phyloP scores from a whole-genome alignment of 2,329 filamentous ascomycete species.

The Penicillium psychrosexuale region DNA sequence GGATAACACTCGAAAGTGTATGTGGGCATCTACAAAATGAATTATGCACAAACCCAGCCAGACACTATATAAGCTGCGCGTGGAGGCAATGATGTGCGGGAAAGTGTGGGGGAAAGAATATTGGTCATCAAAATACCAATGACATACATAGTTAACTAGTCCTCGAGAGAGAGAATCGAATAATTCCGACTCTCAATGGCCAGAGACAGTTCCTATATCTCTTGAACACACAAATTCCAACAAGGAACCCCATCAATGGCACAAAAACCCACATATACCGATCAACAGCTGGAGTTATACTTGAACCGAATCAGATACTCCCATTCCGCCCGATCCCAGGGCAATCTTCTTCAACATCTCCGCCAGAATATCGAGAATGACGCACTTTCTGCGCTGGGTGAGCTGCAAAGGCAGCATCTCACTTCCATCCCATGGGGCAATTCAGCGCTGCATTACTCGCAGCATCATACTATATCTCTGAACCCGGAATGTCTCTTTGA shows the following conservation, averaged over 20 bases:
- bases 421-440: conserved; percentile 56
- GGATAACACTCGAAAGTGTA: no score
- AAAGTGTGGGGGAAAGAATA: background rate
- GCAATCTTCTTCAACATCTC: conserved; percentile 26
- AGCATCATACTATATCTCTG: conserved; percentile 49
- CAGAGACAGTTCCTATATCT: background rate
- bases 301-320: conserved; percentile 32
- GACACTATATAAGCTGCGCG: background rate
- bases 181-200: background rate
- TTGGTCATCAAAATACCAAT: background rate
- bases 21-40: no score
- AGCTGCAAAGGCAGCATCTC: conserved; percentile 46
- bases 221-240: background rate
- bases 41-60: no score
- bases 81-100: background rate
- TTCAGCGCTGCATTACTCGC: conserved; percentile 54
- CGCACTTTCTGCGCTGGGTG: conserved; percentile 31
- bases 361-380: conserved; percentile 28
- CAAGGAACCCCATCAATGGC: no score
- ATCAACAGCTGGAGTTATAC: conserved; percentile 38
- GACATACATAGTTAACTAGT: no score
- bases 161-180: background rate
- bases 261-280: conserved; percentile 30
- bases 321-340: conserved; percentile 10
- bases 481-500: conserved; percentile 51